Evolutionary conservation across 768 basidiomycete species (phyloP).

Genomic region (Termitomyces titanicus): DNA sequence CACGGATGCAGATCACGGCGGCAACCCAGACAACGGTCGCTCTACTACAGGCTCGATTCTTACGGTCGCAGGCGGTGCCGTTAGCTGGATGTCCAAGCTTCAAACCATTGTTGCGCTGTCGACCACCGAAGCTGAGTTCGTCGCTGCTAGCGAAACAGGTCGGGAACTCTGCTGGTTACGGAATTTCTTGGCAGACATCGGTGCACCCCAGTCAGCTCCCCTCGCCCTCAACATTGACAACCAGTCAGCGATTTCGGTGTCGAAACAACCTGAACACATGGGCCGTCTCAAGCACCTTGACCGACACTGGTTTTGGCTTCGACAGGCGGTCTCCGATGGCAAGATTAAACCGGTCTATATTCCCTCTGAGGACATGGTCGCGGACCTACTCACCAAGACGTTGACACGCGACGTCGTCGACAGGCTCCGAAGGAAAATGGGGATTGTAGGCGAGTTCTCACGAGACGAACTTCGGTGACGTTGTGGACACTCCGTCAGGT

Average conservation of each 20-base stretch:
- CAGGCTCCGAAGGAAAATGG: background rate
- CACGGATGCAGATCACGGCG: slow-evolving; percentile 29
- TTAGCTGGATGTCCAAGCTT: background rate
- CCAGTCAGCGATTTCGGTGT: slow-evolving; percentile 24
- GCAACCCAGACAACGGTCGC: slow-evolving; percentile 19
- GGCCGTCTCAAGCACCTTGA: slow-evolving; percentile 5
- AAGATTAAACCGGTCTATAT: background rate
- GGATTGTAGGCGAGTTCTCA: background rate
- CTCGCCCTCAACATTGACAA: slow-evolving; percentile 23
- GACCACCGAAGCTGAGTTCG: slow-evolving; percentile 34
- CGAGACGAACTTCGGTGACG: background rate
- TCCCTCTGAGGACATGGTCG: background rate
- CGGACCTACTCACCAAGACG: background rate
- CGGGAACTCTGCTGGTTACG: slow-evolving; percentile 25
- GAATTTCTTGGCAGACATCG: slow-evolving; percentile 23
- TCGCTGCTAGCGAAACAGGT: slow-evolving; percentile 27
- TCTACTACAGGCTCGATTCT: slow-evolving; percentile 29
- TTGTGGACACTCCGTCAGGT: background rate
- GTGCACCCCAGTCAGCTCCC: slow-evolving; percentile 1
- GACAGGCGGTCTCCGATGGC: background rate
- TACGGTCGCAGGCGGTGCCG: slow-evolving; percentile 18
- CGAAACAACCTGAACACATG: slow-evolving; percentile 27
- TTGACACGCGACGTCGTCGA: background rate
- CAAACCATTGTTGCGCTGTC: slow-evolving; percentile 25
- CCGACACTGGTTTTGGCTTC: background rate